Conservation (phyloP, 768 basidiomycete species). For the Tremella fuciformis region DNA sequence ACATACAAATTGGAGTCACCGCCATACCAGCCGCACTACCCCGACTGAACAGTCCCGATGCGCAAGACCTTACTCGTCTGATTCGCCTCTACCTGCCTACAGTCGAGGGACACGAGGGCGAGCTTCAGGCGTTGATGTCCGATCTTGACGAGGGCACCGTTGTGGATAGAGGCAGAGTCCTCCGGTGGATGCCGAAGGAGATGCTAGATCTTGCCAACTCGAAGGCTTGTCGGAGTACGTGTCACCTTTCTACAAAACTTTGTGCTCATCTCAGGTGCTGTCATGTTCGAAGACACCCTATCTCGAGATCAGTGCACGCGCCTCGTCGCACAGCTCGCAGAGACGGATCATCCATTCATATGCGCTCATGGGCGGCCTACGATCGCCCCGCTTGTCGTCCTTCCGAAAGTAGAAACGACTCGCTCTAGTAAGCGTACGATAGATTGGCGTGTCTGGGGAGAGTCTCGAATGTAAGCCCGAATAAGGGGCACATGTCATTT, state of each 20-base stretch:
- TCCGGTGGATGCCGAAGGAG: slow-evolving; percentile 77
- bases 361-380: slow-evolving; percentile 89
- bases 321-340: slow-evolving; percentile 66
- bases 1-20: slow-evolving; percentile 15
- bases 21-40: slow-evolving; percentile 34
- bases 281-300: slow-evolving; percentile 92
- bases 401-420: neutral
- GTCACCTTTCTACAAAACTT: slow-evolving; percentile 4
- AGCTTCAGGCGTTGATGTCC: slow-evolving; percentile 26
- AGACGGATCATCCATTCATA: slow-evolving; percentile 82
- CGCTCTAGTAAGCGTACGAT: neutral
- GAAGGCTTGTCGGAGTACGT: slow-evolving; percentile 86
- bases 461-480: neutral
- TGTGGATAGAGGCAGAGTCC: slow-evolving; percentile 63
- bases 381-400: slow-evolving; percentile 56
- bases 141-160: neutral
- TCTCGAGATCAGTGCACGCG: slow-evolving; percentile 65
- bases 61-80: slow-evolving; percentile 70
- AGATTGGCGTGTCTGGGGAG: slow-evolving; percentile 7
- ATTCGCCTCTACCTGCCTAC: slow-evolving; percentile 70
- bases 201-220: slow-evolving; percentile 85
- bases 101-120: slow-evolving; percentile 55
- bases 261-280: slow-evolving; percentile 64
- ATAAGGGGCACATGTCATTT: no score
- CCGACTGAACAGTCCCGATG: slow-evolving; percentile 50